Percentiles rank a stretch among this genome's conserved stretches.
Evolutionary conservation across 2,329 filamentous ascomycete species (phyloP).

Genomic region (Colletotrichum salicis): DNA sequence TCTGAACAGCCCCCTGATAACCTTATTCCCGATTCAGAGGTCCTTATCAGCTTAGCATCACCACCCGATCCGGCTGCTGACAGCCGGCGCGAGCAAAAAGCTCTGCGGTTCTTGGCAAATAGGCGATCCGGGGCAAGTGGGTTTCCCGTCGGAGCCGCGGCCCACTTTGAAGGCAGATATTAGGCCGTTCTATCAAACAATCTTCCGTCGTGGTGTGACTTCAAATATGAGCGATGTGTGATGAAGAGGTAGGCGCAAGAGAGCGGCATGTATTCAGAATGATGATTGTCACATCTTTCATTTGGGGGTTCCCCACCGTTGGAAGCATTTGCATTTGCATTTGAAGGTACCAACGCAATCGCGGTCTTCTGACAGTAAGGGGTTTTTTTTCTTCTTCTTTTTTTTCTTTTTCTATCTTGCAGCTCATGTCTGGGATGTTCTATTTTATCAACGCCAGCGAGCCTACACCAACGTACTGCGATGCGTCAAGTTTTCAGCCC

Average conservation of each 20-base stretch:
- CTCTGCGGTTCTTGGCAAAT: neutral
- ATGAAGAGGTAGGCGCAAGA: neutral
- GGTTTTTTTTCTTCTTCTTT: too few species aligned
- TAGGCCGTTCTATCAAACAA: neutral
- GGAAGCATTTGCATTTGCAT: neutral
- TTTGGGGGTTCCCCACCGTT: too few species aligned
- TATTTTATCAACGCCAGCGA: neutral
- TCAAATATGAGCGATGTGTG: neutral
- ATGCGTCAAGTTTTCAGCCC: neutral
- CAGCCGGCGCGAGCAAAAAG: too few species aligned
- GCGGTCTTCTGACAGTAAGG: neutral
- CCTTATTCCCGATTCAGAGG: neutral
- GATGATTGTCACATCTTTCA: too few species aligned
- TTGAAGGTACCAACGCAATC: neutral
- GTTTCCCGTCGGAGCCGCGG: neutral
- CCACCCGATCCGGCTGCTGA: neutral
- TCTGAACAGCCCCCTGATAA: neutral
- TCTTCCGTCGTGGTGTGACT: neutral
- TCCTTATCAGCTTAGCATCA: neutral
- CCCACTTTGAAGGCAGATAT: neutral
- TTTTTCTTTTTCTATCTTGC: neutral
- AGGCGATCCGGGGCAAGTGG: constrained; percentile 4
- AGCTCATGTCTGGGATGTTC: neutral
- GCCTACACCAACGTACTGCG: neutral
- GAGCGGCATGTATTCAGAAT: too few species aligned